These are phyloP conservation scores for Naganishia friedmannii DNA, from an alignment of 768 basidiomycete genomes.

Conservation along the genomic window DNA sequence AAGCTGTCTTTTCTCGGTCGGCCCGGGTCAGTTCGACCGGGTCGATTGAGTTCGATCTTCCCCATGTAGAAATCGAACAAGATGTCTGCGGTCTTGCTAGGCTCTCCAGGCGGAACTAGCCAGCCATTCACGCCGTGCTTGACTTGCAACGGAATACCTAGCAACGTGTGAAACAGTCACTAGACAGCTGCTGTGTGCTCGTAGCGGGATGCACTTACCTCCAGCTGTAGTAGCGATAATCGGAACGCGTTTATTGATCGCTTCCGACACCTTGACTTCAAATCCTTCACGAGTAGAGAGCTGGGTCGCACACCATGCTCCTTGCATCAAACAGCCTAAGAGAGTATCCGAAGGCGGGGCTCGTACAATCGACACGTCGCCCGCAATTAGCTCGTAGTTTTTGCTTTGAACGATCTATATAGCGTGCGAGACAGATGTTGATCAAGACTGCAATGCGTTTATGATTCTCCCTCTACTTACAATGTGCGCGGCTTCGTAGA, in stretches of 20 bases:
- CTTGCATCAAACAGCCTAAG: slow-evolving; percentile 82
- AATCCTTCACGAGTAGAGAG: slow-evolving; percentile 92
- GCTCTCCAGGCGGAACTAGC: slow-evolving; percentile 74
- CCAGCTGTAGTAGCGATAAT: slow-evolving; percentile 81
- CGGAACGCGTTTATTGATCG: slow-evolving; percentile 84
- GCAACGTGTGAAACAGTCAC: background rate
- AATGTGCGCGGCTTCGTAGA: slow-evolving; percentile 46
- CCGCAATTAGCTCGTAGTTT: slow-evolving; percentile 40
- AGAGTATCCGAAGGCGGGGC: slow-evolving; percentile 66
- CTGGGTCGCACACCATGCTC: slow-evolving; percentile 83
- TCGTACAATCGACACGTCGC: slow-evolving; percentile 69
- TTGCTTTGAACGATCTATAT: slow-evolving; percentile 39
- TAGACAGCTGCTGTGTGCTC: background rate
- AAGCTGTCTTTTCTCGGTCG: slow-evolving; percentile 20
- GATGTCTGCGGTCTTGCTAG: slow-evolving; percentile 68
- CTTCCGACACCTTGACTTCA: slow-evolving; percentile 88
- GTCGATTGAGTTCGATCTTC: slow-evolving; percentile 48
- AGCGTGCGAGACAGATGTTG: background rate
- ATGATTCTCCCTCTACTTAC: slow-evolving; percentile 31
- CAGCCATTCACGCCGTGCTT: slow-evolving; percentile 83
- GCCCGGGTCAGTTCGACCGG: background rate
- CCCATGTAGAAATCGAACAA: slow-evolving; percentile 76
- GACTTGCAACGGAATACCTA: slow-evolving; percentile 85
- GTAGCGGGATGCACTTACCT: slow-evolving; percentile 43
- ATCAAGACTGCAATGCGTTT: background rate